Evolutionary conservation across 202 grass and related monocot genomes (phyloP).

Genomic region (Zizania palustris): DNA sequence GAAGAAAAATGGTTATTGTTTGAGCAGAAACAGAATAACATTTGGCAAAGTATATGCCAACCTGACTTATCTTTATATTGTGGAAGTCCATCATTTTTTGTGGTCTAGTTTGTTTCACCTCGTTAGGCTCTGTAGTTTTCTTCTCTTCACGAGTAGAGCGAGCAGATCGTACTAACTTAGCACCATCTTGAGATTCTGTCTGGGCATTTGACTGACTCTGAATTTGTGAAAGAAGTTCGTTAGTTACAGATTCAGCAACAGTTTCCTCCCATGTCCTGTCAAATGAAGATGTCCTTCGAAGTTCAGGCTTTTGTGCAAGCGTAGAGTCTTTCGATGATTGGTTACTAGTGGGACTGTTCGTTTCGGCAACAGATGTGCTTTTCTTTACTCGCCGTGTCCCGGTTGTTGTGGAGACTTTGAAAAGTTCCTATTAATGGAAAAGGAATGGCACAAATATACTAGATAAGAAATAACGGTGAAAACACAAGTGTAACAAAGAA

Average conservation of each 20-base stretch:
- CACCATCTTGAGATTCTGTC: slow-evolving; percentile 63
- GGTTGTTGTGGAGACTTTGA: slow-evolving; percentile 92
- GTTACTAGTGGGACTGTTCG: slow-evolving; percentile 54
- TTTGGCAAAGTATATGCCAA: slow-evolving; percentile 45
- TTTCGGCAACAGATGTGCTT: slow-evolving; percentile 62
- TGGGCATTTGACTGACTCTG: slow-evolving; percentile 57
- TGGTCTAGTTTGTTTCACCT: slow-evolving; percentile 79
- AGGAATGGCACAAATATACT: slow-evolving; percentile 23
- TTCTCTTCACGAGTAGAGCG: slow-evolving; percentile 74
- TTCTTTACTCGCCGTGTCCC: slow-evolving; percentile 81
- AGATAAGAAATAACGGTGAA: slow-evolving; percentile 37
- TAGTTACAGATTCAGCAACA: slow-evolving; percentile 81
- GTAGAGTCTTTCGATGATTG: slow-evolving; percentile 56
- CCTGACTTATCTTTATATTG: slow-evolving; percentile 98
- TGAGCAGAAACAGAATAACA: slow-evolving; percentile 34
- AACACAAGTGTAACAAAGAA: slow-evolving; percentile 39
- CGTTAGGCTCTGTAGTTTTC: slow-evolving; percentile 66
- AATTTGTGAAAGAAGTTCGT: slow-evolving; percentile 83
- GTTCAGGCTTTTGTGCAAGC: slow-evolving; percentile 63
- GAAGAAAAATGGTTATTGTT: slow-evolving; percentile 31
- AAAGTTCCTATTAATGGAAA: slow-evolving; percentile 74
- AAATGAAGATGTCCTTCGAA: slow-evolving; percentile 87
- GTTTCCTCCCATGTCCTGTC: slow-evolving; percentile 95
- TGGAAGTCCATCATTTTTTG: slow-evolving; percentile 92
- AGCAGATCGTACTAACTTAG: slow-evolving; percentile 48